Percentiles rank a stretch among this genome's conserved stretches.
Evolutionary conservation across 257 asterid genomes (phyloP).

Genomic region (Thymus mandschuricus): DNA sequence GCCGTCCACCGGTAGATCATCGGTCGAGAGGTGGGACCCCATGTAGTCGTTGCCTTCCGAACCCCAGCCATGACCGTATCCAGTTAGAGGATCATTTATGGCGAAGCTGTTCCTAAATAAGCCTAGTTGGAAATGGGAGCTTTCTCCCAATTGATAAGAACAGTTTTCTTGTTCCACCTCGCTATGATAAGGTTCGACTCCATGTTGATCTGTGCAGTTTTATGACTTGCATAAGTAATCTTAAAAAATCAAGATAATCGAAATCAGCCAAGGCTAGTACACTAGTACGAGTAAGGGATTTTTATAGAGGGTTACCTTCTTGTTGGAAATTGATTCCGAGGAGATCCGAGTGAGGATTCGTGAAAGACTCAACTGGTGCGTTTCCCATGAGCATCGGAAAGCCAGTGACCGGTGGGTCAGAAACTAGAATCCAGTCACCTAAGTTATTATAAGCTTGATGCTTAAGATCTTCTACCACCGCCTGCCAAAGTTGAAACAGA

Average conservation of each 20-base stretch:
- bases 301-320: conserved; percentile 51
- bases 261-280: not conserved
- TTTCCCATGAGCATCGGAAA: conserved; percentile 46
- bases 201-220: conserved; percentile 44
- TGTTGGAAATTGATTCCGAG: conserved; percentile 44
- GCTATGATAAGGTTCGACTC: conserved; percentile 32
- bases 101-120: conserved; percentile 47
- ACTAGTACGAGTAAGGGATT: not conserved
- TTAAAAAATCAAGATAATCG: not conserved
- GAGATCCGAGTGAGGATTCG: conserved; percentile 37
- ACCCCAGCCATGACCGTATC: conserved; percentile 42
- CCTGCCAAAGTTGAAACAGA: conserved; percentile 42
- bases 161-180: conserved; percentile 41
- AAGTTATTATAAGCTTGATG: conserved; percentile 51
- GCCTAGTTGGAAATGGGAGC: conserved; percentile 47
- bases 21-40: conserved; percentile 41
- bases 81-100: conserved; percentile 41
- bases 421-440: conserved; percentile 44
- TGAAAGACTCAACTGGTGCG: conserved; percentile 36
- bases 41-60: conserved; percentile 31
- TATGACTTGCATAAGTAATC: conserved; percentile 9
- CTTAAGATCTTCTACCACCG: conserved; percentile 57
- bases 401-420: conserved; percentile 41
- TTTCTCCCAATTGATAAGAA: conserved; percentile 47
- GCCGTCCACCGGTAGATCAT: conserved; percentile 38